Conservation (phyloP, 306 rosid species). For the Cucumis cinereus region DNA sequence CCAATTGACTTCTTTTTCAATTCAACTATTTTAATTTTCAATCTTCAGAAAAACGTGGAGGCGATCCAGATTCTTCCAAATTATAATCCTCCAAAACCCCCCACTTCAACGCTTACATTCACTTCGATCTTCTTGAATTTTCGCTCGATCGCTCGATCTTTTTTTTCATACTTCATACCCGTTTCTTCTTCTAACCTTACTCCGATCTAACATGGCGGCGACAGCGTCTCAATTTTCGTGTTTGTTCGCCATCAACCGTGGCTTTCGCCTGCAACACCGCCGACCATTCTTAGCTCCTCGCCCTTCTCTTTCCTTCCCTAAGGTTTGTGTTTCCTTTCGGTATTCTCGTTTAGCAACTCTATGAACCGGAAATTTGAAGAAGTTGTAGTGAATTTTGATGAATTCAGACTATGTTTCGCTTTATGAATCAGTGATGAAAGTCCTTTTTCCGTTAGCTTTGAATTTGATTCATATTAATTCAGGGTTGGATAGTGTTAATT, state of each 20-base stretch:
- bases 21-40: background rate
- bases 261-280: constrained; percentile 17
- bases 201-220: constrained; percentile 14
- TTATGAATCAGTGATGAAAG: background rate
- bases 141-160: background rate
- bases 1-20: background rate
- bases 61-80: background rate
- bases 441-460: background rate
- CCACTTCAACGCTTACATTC: background rate
- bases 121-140: background rate
- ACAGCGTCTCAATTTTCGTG: constrained; percentile 40
- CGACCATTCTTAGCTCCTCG: constrained; percentile 13
- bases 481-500: background rate
- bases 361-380: background rate
- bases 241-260: constrained; percentile 40
- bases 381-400: background rate
- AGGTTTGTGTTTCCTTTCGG: constrained; percentile 15
- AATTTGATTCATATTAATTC: background rate
- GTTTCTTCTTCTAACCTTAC: background rate
- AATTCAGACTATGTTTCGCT: background rate
- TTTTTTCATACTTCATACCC: background rate
- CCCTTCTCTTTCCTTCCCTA: constrained; percentile 26
- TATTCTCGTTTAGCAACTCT: background rate
- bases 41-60: background rate
- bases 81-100: background rate